Evolutionary conservation across 192 early-diverging fungal genomes (phyloP).

Genomic region (Chytriomyces sp.): DNA sequence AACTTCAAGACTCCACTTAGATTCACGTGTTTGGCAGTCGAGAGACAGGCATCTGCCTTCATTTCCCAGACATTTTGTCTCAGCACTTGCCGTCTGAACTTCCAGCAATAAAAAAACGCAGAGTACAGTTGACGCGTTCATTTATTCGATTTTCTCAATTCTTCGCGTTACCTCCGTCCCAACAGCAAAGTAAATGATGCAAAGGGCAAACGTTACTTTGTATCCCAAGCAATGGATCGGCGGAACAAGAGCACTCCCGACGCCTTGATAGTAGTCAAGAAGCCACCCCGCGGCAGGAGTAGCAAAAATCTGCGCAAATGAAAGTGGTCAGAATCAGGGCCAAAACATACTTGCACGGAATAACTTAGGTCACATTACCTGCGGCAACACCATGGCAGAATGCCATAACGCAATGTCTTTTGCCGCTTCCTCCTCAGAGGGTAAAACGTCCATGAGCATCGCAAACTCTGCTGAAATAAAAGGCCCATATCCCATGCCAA

Average conservation of each 20-base stretch:
- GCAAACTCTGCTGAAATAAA: slow-evolving; percentile 40
- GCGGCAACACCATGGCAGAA: slow-evolving; percentile 32
- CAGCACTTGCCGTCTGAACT: too few species aligned
- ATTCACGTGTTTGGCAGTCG: too few species aligned
- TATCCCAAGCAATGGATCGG: slow-evolving; percentile 49
- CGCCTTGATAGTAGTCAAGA: slow-evolving; percentile 43
- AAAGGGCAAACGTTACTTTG: slow-evolving; percentile 40
- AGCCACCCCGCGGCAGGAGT: slow-evolving; percentile 49
- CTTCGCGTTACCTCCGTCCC: slow-evolving; percentile 25
- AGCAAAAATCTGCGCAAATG: slow-evolving; percentile 47
- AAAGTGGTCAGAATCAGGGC: background rate
- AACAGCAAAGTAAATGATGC: slow-evolving; percentile 21
- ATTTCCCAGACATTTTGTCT: too few species aligned
- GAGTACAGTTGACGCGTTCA: background rate
- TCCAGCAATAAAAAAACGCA: too few species aligned
- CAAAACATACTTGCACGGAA: background rate
- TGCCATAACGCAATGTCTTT: slow-evolving; percentile 58
- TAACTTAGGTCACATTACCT: background rate
- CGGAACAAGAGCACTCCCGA: slow-evolving; percentile 28
- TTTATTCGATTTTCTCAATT: slow-evolving; percentile 4
- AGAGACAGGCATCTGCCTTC: too few species aligned
- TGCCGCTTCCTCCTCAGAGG: slow-evolving; percentile 36
- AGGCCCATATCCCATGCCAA: slow-evolving; percentile 45
- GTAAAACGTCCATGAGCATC: slow-evolving; percentile 48
- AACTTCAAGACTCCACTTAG: too few species aligned